A percentile compares a stretch with the other conserved stretches of the same genome.
phyloP scores from a whole-genome alignment of 495 filamentous ascomycete genomes.

The Hypomontagnella submonticulosa region DNA sequence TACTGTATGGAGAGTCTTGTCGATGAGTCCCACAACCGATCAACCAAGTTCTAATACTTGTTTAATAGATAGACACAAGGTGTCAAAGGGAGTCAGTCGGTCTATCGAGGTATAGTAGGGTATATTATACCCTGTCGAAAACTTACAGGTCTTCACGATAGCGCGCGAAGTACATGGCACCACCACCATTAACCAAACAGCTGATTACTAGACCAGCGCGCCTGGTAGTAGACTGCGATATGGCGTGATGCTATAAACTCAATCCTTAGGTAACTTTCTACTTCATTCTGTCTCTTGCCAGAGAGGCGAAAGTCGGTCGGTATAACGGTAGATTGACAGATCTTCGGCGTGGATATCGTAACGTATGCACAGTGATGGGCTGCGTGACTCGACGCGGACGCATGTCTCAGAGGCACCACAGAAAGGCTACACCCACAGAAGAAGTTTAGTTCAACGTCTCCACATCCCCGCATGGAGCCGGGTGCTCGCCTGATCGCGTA shows the following conservation, averaged over 20 bases:
- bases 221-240: not conserved
- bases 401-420: constrained; percentile 30
- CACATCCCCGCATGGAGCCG: constrained; percentile 40
- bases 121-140: no score
- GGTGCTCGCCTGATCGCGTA: constrained; percentile 35
- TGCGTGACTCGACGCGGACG: constrained; percentile 38
- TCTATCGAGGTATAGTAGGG: no score
- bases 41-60: no score
- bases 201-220: constrained; percentile 1
- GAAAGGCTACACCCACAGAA: not conserved
- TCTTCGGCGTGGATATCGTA: constrained; percentile 33
- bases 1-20: no score
- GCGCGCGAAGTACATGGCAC: not conserved
- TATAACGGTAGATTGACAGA: constrained; percentile 31
- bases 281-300: constrained; percentile 5
- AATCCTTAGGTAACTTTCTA: constrained; percentile 12
- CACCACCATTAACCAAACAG: constrained; percentile 2
- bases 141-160: not conserved
- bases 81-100: no score
- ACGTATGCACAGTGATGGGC: constrained; percentile 20
- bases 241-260: constrained; percentile 9
- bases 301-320: not conserved
- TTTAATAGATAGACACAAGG: no score
- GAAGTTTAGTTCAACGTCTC: constrained; percentile 15
- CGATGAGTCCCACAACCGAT: no score